phyloP scores from a whole-genome alignment of 306 rosid species.

The Spatholobus suberectus region DNA sequence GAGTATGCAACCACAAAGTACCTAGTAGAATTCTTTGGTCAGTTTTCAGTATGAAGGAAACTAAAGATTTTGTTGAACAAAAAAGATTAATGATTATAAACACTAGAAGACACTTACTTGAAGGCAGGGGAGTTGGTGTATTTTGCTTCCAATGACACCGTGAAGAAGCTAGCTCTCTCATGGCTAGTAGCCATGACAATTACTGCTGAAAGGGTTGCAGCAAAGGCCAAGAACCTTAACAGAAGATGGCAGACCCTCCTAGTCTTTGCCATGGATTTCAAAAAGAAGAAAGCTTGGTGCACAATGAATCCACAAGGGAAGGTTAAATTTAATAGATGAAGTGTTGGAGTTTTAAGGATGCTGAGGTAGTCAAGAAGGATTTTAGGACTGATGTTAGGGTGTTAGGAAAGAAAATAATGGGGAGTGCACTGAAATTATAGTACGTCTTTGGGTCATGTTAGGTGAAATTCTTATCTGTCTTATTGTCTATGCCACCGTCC shows the following conservation, averaged over 20 bases:
- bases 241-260: slow-evolving; percentile 57
- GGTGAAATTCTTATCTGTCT: slow-evolving; percentile 54
- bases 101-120: slow-evolving; percentile 52
- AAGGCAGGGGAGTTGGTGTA: slow-evolving; percentile 72
- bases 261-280: slow-evolving; percentile 48
- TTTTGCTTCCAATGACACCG: slow-evolving; percentile 66
- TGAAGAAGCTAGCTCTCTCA: slow-evolving; percentile 48
- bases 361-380: neutral
- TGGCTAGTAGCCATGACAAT: slow-evolving; percentile 85
- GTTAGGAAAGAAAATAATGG: slow-evolving; percentile 54
- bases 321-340: slow-evolving; percentile 32
- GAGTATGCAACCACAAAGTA: slow-evolving; percentile 77
- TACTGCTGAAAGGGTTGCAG: slow-evolving; percentile 69
- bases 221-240: slow-evolving; percentile 69
- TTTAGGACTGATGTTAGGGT: no score
- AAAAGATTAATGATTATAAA: neutral
- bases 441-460: slow-evolving; percentile 37
- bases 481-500: slow-evolving; percentile 15
- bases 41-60: neutral
- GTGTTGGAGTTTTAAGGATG: neutral
- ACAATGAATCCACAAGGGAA: slow-evolving; percentile 29
- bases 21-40: slow-evolving; percentile 45
- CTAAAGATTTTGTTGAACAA: neutral
- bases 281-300: neutral
- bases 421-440: slow-evolving; percentile 9